Percentiles rank a stretch among this genome's conserved stretches.
phyloP scores from a whole-genome alignment of 441 rosid species.

The Bruguiera hainesii region DNA sequence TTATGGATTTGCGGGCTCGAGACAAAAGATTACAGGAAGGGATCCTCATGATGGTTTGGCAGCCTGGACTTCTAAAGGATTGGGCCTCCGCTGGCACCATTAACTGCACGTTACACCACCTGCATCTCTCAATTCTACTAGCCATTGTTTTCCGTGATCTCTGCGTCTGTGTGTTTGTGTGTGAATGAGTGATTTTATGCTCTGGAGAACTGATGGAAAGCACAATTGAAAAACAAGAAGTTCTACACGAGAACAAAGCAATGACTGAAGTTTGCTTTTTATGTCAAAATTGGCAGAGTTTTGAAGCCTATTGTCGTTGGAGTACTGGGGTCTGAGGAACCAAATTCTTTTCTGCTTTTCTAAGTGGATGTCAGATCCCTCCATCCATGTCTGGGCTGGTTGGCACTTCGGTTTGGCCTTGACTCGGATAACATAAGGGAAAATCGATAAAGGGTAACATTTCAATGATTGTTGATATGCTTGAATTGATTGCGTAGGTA shows the following conservation, averaged over 20 bases:
- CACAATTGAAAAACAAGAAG: background rate
- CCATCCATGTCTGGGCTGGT: constrained; percentile 1
- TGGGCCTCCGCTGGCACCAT: constrained; percentile 39
- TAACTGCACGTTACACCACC: constrained; percentile 47
- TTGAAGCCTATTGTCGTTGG: background rate
- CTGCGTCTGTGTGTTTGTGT: background rate
- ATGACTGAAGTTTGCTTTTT: background rate
- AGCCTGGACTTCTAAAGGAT: constrained; percentile 43
- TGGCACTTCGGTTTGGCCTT: too few species aligned
- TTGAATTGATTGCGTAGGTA: too few species aligned
- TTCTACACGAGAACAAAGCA: background rate
- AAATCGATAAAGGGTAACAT: background rate
- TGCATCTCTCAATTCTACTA: constrained; percentile 43
- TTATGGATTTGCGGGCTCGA: constrained; percentile 25
- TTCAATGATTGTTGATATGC: too few species aligned
- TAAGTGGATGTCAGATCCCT: constrained; percentile 5
- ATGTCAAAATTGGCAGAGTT: constrained; percentile 5
- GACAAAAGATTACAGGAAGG: constrained; percentile 25
- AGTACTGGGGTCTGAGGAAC: constrained; percentile 12
- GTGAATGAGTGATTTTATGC: background rate
- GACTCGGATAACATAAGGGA: too few species aligned
- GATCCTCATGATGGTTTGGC: constrained; percentile 42
- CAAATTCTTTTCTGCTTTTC: constrained; percentile 14
- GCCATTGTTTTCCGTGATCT: constrained; percentile 27
- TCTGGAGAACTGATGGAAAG: background rate